Conservation (phyloP, 371 early-diverging fungal genomes). For the Pancytospora epiphaga region DNA sequence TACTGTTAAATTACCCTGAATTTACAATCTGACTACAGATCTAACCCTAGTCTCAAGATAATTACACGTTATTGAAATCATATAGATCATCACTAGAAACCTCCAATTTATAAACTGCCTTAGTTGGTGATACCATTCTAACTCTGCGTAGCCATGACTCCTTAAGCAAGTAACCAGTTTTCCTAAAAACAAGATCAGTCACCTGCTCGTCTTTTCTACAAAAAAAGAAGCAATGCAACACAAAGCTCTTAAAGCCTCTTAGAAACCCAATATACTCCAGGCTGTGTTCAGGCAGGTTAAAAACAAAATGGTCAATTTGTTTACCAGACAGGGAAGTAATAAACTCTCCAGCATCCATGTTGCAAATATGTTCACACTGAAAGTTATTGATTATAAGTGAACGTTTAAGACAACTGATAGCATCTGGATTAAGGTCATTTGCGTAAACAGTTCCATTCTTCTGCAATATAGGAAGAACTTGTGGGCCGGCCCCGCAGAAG, state of each 20-base stretch:
- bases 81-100: not conserved
- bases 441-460: slow-evolving; percentile 49
- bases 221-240: slow-evolving; percentile 59
- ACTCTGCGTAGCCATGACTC: slow-evolving; percentile 29
- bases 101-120: slow-evolving; percentile 53
- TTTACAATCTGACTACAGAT: no score
- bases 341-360: slow-evolving; percentile 52
- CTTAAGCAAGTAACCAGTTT: slow-evolving; percentile 22
- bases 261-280: slow-evolving; percentile 51
- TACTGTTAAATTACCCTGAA: no score
- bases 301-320: slow-evolving; percentile 54
- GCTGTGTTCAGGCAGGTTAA: slow-evolving; percentile 59
- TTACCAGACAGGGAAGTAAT: slow-evolving; percentile 34
- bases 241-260: not conserved
- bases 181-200: slow-evolving; percentile 13
- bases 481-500: slow-evolving; percentile 62
- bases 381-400: slow-evolving; percentile 51
- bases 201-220: slow-evolving; percentile 23
- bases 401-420: slow-evolving; percentile 53
- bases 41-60: no score
- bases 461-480: slow-evolving; percentile 48
- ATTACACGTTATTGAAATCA: not conserved
- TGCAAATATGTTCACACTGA: slow-evolving; percentile 18
- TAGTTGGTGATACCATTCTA: slow-evolving; percentile 59
- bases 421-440: slow-evolving; percentile 60